Conservation (phyloP, 192 early-diverging fungal species). For the Coemansia sp. region DNA sequence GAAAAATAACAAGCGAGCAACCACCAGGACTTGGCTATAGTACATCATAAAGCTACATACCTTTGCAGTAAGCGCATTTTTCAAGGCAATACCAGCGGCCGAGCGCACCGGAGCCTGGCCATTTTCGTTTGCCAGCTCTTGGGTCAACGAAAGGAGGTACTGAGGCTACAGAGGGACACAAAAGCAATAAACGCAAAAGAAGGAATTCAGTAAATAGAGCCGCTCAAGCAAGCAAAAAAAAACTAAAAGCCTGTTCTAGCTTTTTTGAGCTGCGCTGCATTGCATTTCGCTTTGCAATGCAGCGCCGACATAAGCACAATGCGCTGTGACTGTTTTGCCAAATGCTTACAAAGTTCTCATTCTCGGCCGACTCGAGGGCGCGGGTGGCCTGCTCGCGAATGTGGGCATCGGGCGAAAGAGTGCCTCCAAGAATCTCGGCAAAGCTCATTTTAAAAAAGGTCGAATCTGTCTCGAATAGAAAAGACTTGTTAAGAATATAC, state of each 20-base stretch:
- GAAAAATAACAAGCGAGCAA: background rate
- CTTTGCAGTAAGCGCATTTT: slow-evolving; percentile 88
- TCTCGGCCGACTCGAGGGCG: slow-evolving; percentile 69
- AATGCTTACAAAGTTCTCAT: slow-evolving; percentile 77
- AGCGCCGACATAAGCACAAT: slow-evolving; percentile 14
- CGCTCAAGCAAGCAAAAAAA: background rate
- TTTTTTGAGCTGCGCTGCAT: background rate
- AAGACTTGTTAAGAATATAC: background rate
- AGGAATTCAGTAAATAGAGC: background rate
- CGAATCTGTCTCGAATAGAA: slow-evolving; percentile 8
- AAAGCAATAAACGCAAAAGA: background rate
- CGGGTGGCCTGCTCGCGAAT: slow-evolving; percentile 80
- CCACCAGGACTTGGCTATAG: background rate
- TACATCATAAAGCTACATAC: slow-evolving; percentile 42
- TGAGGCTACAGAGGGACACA: slow-evolving; percentile 51
- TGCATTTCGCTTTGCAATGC: slow-evolving; percentile 2
- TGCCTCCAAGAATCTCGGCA: slow-evolving; percentile 71
- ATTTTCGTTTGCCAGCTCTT: slow-evolving; percentile 81
- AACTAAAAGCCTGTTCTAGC: no score
- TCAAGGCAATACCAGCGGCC: slow-evolving; percentile 86
- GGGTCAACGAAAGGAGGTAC: slow-evolving; percentile 67
- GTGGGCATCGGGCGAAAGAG: slow-evolving; percentile 74
- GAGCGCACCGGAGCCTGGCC: slow-evolving; percentile 62
- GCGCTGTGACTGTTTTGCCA: background rate
- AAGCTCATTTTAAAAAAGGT: slow-evolving; percentile 57